A percentile compares a stretch with the other conserved stretches of the same genome.
phyloP scores from a whole-genome alignment of 768 basidiomycete species.

The Lentinula detonsa region DNA sequence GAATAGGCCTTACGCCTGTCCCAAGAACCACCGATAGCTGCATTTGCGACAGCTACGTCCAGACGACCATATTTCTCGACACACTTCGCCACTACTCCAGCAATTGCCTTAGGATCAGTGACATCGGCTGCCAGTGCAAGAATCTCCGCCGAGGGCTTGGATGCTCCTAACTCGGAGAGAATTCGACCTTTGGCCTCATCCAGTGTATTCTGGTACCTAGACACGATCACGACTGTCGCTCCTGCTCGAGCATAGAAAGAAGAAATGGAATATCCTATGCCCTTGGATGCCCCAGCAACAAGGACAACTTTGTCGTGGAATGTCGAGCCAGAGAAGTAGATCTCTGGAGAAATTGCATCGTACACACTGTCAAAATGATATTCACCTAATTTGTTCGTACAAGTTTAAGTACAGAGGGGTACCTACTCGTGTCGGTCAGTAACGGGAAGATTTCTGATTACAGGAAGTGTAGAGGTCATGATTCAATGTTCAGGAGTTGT shows the following conservation, averaged over 20 bases:
- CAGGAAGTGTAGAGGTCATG: neutral
- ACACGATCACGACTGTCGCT: constrained; percentile 16
- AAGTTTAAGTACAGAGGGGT: neutral
- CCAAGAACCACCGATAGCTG: constrained; percentile 16
- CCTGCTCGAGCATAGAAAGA: constrained; percentile 20
- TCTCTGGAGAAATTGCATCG: constrained; percentile 20
- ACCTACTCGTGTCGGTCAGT: neutral
- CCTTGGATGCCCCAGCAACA: constrained; percentile 19
- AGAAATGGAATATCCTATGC: constrained; percentile 20
- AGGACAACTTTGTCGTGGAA: constrained; percentile 20
- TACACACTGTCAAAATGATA: constrained; percentile 11
- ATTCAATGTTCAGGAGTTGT: neutral
- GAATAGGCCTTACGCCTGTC: constrained; percentile 8
- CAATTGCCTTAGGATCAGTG: constrained; percentile 12
- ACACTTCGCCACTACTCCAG: constrained; percentile 15
- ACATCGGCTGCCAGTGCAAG: constrained; percentile 19
- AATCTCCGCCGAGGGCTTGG: constrained; percentile 9
- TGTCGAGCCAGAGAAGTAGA: constrained; percentile 9
- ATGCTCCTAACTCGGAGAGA: neutral
- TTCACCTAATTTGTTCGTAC: neutral
- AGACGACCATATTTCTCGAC: constrained; percentile 19
- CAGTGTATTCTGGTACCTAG: constrained; percentile 13
- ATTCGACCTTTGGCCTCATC: constrained; percentile 16
- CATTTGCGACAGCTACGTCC: constrained; percentile 22
- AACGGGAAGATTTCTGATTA: neutral